phyloP scores from a whole-genome alignment of 768 basidiomycete genomes.

The Russula virescens region DNA sequence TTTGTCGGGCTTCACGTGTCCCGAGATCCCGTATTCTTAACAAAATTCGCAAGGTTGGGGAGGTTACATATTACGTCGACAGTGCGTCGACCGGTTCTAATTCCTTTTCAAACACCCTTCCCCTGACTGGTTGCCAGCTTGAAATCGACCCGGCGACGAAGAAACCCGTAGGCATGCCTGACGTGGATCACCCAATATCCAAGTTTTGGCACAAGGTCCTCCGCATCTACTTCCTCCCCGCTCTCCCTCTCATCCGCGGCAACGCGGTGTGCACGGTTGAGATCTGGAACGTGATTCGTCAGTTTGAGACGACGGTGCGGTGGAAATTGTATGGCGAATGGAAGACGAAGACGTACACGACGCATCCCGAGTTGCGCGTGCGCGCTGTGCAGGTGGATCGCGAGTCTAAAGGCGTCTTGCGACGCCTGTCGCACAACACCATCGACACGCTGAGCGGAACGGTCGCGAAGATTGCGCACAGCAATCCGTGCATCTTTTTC shows the following conservation, averaged over 20 bases:
- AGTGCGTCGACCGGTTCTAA: conserved; percentile 32
- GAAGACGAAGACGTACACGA: conserved; percentile 66
- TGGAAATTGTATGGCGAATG: conserved; percentile 97
- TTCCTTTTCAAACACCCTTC: not conserved
- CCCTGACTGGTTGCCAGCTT: conserved; percentile 31
- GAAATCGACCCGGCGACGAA: conserved; percentile 56
- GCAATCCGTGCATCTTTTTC: conserved; percentile 91
- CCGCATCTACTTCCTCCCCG: conserved; percentile 78
- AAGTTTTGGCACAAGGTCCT: conserved; percentile 81
- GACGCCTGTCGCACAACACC: conserved; percentile 79
- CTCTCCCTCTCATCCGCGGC: conserved; percentile 75
- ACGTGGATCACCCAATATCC: conserved; percentile 55
- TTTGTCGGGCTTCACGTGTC: conserved; percentile 79
- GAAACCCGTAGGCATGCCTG: conserved; percentile 48
- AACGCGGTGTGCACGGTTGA: conserved; percentile 89
- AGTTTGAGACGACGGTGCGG: conserved; percentile 71
- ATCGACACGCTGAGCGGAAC: conserved; percentile 80
- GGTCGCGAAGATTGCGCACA: conserved; percentile 89
- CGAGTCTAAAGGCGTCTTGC: conserved; percentile 84
- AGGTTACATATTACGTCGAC: conserved; percentile 54
- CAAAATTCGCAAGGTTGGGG: conserved; percentile 76
- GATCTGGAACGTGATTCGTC: conserved; percentile 83
- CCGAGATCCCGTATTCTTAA: conserved; percentile 70
- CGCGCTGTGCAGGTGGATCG: conserved; percentile 79
- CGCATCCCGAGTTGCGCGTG: conserved; percentile 73